These are phyloP conservation scores for Dendrothele bispora DNA, from an alignment of 768 basidiomycete genomes.

Conservation along the genomic window DNA sequence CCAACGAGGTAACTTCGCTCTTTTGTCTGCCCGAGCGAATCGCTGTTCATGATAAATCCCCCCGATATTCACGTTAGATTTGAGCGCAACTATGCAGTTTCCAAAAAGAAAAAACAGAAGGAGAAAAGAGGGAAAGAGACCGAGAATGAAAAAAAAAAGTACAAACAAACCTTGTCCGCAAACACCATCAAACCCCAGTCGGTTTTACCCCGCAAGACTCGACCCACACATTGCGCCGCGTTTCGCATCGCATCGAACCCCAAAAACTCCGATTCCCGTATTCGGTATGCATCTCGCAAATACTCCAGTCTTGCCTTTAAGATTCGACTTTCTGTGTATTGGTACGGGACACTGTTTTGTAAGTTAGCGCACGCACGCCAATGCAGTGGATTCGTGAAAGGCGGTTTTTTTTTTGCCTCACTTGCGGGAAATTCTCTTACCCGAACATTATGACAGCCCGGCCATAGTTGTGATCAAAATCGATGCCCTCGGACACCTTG, in stretches of 20 bases:
- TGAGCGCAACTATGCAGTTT: no score
- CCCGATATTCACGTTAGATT: no score
- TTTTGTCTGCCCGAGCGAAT: constrained; percentile 89
- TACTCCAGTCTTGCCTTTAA: constrained; percentile 97
- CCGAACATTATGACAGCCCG: constrained; percentile 99
- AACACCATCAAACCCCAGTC: constrained; percentile 99
- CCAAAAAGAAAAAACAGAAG: no score
- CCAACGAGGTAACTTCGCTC: constrained; percentile 96
- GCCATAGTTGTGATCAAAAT: constrained; percentile 99
- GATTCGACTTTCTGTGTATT: constrained; percentile 98
- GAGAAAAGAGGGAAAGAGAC: no score
- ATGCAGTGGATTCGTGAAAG: neutral
- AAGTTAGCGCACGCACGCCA: constrained; percentile 9
- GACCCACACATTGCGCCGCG: constrained; percentile 98
- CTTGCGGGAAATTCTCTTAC: constrained; percentile 42
- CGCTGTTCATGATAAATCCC: constrained; percentile 53
- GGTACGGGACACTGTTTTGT: constrained; percentile 78
- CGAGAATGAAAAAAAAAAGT: no score
- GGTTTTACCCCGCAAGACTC: constrained; percentile 96
- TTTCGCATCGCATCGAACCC: constrained; percentile 99
- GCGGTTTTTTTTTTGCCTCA: no score
- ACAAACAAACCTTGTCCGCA: constrained; percentile 86
- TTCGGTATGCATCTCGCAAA: constrained; percentile 96
- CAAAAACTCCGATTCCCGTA: constrained; percentile 96
- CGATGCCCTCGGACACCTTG: constrained; percentile 99